Base-by-base conservation (phyloP, 78 protist genomes). In the Chrysochromulina tobinii region DNA sequence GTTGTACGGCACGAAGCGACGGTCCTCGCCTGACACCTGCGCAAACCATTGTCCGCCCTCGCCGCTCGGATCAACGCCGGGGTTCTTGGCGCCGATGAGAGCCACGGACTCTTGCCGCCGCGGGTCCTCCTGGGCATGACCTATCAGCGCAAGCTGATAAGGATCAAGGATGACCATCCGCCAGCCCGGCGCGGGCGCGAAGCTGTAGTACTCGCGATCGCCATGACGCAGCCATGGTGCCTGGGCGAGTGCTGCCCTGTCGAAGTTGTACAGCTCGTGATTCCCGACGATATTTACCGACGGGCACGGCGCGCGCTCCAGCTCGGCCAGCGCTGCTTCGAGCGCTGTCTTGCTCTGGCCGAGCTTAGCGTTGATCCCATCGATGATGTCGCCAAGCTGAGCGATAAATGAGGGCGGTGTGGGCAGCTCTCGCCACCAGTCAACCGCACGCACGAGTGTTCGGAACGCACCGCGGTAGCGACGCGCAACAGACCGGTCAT, bases 1-100 rank as follows among this genome's bases (percentile, higher is more conserved):
- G 58, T 89, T 89, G 85, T 89, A 89, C 54, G 92, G 92, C 48
- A 89, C 81, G 12, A 27, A 89, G 6, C 69, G 72, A 14, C 18
- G 25, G 61, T 59, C 18, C 7, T 59, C 12, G 64, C 64, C 64
- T 12, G 7, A 7, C 23, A 59, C 64, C 23, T 12, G 64, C 64
- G 64, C 64, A 12, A 59, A 59, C 64, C 64, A 59, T 12, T 59
- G 23, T 7, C 64, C 64, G 12, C 23, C 64, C 23, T 7, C 64
- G 38, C 38, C 38, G 38, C 38, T 38, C 38, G 38, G 38, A 38
- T 38, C 38, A 12, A 59, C 64, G 79, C 50, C 5, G 6, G 64
- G 64, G 79, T 87, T 87, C 64, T 12, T 59, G 23, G 7, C 23
- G 64, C 64, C 64, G 64, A 59, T 59, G 23, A 59, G 64, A 12